phyloP scores from a whole-genome alignment of 306 rosid species.

The Cicer cuneatum region DNA sequence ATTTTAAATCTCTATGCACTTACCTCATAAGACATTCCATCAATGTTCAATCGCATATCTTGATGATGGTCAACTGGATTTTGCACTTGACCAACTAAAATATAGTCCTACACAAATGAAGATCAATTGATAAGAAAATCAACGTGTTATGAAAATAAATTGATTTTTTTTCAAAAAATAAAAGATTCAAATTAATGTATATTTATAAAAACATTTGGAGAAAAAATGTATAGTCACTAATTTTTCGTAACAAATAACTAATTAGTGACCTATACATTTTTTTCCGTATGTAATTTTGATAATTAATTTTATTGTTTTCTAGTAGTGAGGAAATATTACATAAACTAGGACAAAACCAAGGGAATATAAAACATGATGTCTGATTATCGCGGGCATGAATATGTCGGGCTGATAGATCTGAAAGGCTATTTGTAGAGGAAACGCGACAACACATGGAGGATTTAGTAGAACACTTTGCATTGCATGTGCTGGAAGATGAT shows the following conservation, averaged over 20 bases:
- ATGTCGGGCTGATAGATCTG: conserved; percentile 62
- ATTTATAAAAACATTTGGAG: too few species aligned
- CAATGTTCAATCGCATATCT: conserved; percentile 94
- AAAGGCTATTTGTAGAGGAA: conserved; percentile 63
- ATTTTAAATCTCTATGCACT: conserved; percentile 31
- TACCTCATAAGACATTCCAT: conserved; percentile 97
- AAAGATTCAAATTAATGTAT: too few species aligned
- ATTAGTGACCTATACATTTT: too few species aligned
- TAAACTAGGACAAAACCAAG: conserved; percentile 76
- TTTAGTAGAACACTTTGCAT: conserved; percentile 72
- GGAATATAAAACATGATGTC: conserved; percentile 68
- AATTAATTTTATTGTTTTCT: too few species aligned
- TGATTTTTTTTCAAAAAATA: too few species aligned
- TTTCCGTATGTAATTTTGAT: too few species aligned
- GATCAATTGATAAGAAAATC: conserved; percentile 33
- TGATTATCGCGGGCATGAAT: conserved; percentile 55
- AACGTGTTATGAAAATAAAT: neutral
- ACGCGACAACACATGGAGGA: conserved; percentile 53
- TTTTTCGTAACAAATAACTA: too few species aligned
- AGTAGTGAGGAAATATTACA: conserved; percentile 53
- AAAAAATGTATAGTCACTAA: too few species aligned
- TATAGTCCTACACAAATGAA: conserved; percentile 68
- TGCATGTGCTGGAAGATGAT: conserved; percentile 61
- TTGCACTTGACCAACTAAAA: conserved; percentile 69
- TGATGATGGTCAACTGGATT: conserved; percentile 73